Evolutionary conservation across 768 basidiomycete species (phyloP).

Genomic region (Lactarius deliciosus): DNA sequence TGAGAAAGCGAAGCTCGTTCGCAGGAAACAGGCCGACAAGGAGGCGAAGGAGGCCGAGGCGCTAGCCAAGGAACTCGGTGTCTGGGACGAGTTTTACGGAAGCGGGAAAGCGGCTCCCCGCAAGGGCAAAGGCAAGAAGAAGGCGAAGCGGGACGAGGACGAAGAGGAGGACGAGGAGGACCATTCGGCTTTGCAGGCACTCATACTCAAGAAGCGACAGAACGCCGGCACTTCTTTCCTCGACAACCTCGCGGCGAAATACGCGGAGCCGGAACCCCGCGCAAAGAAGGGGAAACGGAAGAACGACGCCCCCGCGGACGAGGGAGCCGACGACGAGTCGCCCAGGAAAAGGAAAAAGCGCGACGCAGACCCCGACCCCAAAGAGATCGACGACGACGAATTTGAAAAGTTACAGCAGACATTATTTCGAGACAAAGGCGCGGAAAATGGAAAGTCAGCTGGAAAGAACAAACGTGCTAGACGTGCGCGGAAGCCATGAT

Average conservation of each 20-base stretch:
- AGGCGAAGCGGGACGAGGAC: conserved; percentile 37
- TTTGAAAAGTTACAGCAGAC: conserved; percentile 60
- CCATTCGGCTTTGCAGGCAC: conserved; percentile 68
- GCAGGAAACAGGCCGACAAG: conserved; percentile 70
- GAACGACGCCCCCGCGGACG: conserved; percentile 43
- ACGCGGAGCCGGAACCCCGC: conserved; percentile 49
- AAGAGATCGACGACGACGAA: conserved; percentile 66
- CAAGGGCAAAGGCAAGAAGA: conserved; percentile 55
- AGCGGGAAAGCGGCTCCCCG: conserved; percentile 64
- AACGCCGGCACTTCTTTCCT: conserved; percentile 72
- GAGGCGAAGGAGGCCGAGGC: conserved; percentile 85
- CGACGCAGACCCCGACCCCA: conserved; percentile 40
- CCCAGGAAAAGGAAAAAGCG: conserved; percentile 49
- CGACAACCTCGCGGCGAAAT: conserved; percentile 73
- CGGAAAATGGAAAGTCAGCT: conserved; percentile 11
- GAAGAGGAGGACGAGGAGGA: conserved; percentile 56
- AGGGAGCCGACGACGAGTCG: conserved; percentile 38
- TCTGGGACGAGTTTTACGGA: conserved; percentile 93
- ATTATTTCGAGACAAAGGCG: conserved; percentile 49
- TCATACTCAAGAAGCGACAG: conserved; percentile 77
- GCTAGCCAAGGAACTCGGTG: conserved; percentile 81
- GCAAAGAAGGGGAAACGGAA: conserved; percentile 47
- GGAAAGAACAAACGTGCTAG: conserved; percentile 23
- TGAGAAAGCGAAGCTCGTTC: conserved; percentile 70
- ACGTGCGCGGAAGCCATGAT: conserved; percentile 21